Conservation (phyloP, 176 grass and related monocot species). For the Cenchrus purpureus region DNA sequence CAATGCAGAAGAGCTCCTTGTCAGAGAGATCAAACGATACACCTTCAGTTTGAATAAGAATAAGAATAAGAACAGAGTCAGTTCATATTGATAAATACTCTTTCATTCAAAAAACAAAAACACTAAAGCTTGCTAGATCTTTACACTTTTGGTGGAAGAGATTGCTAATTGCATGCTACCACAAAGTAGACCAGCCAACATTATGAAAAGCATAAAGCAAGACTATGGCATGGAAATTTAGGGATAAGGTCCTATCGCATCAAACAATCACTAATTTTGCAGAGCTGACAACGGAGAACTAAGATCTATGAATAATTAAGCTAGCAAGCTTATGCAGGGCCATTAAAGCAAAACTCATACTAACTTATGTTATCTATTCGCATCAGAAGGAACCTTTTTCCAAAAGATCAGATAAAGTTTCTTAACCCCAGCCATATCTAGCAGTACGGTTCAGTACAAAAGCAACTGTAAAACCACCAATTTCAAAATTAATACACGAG, state of each 20-base stretch:
- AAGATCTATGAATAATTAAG: background rate
- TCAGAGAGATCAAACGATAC: conserved; percentile 92
- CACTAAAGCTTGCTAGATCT: background rate
- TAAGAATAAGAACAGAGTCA: conserved; percentile 30
- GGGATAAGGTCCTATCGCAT: conserved; percentile 1
- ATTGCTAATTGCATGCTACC: background rate
- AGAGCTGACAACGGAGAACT: background rate
- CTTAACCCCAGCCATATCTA: background rate
- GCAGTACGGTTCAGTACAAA: background rate
- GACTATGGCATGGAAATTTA: background rate
- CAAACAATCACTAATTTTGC: background rate
- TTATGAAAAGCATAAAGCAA: conserved; percentile 15
- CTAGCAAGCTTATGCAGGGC: background rate
- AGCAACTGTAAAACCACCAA: background rate
- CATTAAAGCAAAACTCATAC: background rate
- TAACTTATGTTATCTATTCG: background rate
- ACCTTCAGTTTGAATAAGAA: conserved; percentile 49
- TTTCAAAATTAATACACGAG: background rate
- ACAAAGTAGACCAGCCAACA: conserved; percentile 17
- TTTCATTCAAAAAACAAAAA: conserved; percentile 4
- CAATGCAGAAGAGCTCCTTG: conserved; percentile 88
- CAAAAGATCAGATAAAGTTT: background rate
- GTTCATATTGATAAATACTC: background rate
- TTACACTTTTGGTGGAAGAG: background rate
- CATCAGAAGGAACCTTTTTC: background rate